Evolutionary conservation across 2,329 filamentous ascomycete genomes (phyloP).

Genomic region (Paraconiothyrium sp.): DNA sequence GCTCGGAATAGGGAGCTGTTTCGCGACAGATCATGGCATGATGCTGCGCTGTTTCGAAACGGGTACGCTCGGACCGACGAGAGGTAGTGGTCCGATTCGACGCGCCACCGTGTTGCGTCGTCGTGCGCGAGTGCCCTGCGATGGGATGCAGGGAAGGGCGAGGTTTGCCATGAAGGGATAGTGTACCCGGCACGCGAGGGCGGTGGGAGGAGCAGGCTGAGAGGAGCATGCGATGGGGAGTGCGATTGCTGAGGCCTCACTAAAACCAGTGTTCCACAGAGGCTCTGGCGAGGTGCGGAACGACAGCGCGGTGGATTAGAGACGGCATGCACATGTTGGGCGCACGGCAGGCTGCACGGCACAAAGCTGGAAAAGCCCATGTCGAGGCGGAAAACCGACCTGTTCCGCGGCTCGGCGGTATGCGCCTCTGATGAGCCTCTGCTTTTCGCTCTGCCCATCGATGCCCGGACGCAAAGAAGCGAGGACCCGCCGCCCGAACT

Average conservation of each 20-base stretch:
- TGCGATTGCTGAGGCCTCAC: too few relatives aligned
- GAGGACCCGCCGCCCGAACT: slow-evolving; percentile 15
- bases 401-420: slow-evolving; percentile 14
- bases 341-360: not conserved
- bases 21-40: not conserved
- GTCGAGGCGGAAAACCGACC: not conserved
- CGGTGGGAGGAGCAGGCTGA: not conserved
- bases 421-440: slow-evolving; percentile 7
- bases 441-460: slow-evolving; percentile 2
- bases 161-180: not conserved
- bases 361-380: not conserved
- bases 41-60: slow-evolving; percentile 13
- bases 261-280: too few relatives aligned
- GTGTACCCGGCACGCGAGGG: not conserved
- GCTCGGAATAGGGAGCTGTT: too few relatives aligned
- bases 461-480: slow-evolving; percentile 15
- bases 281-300: too few relatives aligned
- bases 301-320: not conserved
- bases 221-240: not conserved
- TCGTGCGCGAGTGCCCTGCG: not conserved
- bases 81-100: slow-evolving; percentile 14
- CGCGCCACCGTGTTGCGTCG: slow-evolving; percentile 9
- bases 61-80: slow-evolving; percentile 2
- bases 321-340: not conserved
- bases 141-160: not conserved